Evolutionary conservation across 2,329 filamentous ascomycete species (phyloP), one percentile per base, ranked within the genome.

Genomic region (Pyrenophora seminiperda): DNA sequence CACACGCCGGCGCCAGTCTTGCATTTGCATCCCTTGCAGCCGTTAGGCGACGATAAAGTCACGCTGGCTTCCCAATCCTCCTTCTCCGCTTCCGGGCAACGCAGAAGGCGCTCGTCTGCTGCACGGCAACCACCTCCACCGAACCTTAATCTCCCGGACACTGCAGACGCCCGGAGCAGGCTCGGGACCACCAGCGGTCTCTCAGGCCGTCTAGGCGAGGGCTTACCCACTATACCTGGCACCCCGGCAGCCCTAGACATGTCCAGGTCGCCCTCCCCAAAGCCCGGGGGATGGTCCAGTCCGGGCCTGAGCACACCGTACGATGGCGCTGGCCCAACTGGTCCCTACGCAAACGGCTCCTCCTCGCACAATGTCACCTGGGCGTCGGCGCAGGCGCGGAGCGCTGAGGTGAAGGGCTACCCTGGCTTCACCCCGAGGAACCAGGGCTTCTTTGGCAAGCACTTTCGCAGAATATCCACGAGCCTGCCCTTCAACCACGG

Each of bases 201-300:
- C 38, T 61, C 67, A 47, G 65, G 66, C 50, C 61, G 62, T 41
- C 55, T 65, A 46, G 68, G 66, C 53, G 65, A 69, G 49, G 56
- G 50, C 58, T 68, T 74, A 37, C 70, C 72, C 51, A 58, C 69
- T 9, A 73, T 74, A 39, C 71, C 71, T 38, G 70, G 71, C 54
- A 74, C 71, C 18, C 71, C 71, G 47, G 66, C 65, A 30, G 48
- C 47, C 34, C 44, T 61, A 44, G 60, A 68, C 29, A 96, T 96
- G 92, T 89, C 91, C 61, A 86, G 91, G 75, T 95, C 90, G 69
- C 90, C 92, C 41, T 96, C 91, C 47, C 93, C 92, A 55, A 83
- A 85, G 56, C 88, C 89, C 65, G 91, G 90, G 69, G 91, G 91
- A 63, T 97, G 93, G 92, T 85, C 90, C 48, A 94, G 88, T 75